phyloP scores from a whole-genome alignment of 257 asterid genomes.

The Fraxinus americana region DNA sequence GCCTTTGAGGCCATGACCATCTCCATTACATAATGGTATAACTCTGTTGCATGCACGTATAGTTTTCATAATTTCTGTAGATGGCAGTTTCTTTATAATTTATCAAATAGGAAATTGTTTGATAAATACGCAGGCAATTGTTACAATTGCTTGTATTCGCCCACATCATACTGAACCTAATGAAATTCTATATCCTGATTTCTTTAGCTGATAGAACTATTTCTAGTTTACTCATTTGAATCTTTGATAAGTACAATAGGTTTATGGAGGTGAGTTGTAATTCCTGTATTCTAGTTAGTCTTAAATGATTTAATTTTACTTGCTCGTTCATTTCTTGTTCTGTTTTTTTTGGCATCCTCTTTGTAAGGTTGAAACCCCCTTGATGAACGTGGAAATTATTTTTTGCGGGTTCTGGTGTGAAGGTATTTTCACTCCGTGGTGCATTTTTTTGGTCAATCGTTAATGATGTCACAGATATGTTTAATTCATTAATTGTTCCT shows the following conservation, averaged over 20 bases:
- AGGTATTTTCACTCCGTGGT: no score
- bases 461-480: no score
- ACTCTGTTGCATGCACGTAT: background rate
- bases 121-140: no score
- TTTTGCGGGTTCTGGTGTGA: no score
- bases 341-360: background rate
- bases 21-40: background rate
- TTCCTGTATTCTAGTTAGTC: background rate
- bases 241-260: background rate
- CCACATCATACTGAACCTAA: no score
- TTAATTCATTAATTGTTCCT: no score
- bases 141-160: no score
- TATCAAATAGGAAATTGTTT: background rate
- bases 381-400: slow-evolving; percentile 47
- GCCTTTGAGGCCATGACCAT: background rate
- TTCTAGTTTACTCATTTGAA: no score
- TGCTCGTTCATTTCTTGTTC: slow-evolving; percentile 5
- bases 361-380: slow-evolving; percentile 90
- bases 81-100: background rate
- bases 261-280: background rate
- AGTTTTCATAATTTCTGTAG: background rate
- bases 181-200: no score
- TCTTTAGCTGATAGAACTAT: no score
- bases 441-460: no score
- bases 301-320: background rate